These are phyloP conservation scores for Backusella australiensis DNA, from an alignment of 192 early-diverging fungal genomes.

Conservation along the genomic window DNA sequence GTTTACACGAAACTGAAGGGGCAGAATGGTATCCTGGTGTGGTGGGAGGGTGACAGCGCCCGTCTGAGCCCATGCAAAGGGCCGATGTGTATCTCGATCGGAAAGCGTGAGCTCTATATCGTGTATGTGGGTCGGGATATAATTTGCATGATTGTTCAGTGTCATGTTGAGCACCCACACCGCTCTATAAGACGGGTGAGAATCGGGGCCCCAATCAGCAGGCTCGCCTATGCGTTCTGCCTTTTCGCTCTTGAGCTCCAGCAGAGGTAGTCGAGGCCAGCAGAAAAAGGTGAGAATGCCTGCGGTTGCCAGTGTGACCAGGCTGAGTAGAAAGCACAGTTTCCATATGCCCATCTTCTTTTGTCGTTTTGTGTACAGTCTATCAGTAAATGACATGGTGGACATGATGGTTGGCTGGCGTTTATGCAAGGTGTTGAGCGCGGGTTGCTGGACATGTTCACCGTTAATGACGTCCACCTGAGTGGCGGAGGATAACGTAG, in stretches of 20 bases:
- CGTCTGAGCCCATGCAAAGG: conserved; percentile 5
- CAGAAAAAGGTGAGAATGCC: conserved; percentile 16
- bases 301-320: not conserved
- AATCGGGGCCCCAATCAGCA: conserved; percentile 16
- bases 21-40: not conserved
- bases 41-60: conserved; percentile 9
- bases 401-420: not conserved
- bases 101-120: conserved; percentile 12
- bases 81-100: conserved; percentile 12
- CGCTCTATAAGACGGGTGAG: conserved; percentile 1
- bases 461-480: conserved; percentile 12
- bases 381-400: not conserved
- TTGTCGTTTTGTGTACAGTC: not conserved
- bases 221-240: conserved; percentile 8
- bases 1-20: not conserved
- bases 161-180: conserved; percentile 27
- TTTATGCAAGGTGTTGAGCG: not conserved
- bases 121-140: conserved; percentile 20
- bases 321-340: not conserved
- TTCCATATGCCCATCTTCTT: not conserved
- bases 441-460: conserved; percentile 1
- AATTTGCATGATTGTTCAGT: conserved; percentile 27
- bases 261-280: conserved; percentile 24
- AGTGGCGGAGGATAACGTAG: not conserved
- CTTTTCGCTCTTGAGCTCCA: conserved; percentile 1